These are phyloP conservation scores for Tripterygium wilfordii DNA, from an alignment of 177 flowering plant genomes.

Conservation along the genomic window DNA sequence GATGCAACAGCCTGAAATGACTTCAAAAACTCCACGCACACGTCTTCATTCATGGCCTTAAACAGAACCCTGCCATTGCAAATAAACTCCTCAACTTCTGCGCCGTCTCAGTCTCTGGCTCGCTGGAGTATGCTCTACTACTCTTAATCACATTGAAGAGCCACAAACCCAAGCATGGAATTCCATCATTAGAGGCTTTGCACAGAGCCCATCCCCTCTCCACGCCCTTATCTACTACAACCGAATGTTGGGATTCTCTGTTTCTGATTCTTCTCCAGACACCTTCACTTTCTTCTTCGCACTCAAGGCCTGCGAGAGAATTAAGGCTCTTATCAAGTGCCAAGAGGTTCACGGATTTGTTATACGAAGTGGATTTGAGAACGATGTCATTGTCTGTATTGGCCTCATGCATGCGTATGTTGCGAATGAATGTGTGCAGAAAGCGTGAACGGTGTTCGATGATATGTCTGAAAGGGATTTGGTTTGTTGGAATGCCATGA, in stretches of 20 bases:
- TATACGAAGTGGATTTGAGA: slow-evolving; percentile 27
- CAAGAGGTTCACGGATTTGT: slow-evolving; percentile 43
- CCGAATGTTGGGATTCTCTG: slow-evolving; percentile 20
- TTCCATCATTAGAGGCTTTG: slow-evolving; percentile 37
- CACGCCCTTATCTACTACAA: slow-evolving; percentile 34
- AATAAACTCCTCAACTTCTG: slow-evolving; percentile 29
- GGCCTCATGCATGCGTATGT: slow-evolving; percentile 33
- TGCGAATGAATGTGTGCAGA: slow-evolving; percentile 21
- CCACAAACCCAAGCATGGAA: slow-evolving; percentile 32
- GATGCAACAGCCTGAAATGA: slow-evolving; percentile 26
- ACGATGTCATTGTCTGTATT: slow-evolving; percentile 34
- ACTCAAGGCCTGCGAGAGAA: slow-evolving; percentile 45
- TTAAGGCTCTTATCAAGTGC: slow-evolving; percentile 26
- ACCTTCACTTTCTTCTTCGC: slow-evolving; percentile 41
- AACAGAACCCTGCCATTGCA: slow-evolving; percentile 20
- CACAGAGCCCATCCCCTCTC: slow-evolving; percentile 27
- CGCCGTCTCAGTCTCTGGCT: slow-evolving; percentile 32
- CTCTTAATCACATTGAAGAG: slow-evolving; percentile 20
- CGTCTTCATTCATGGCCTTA: slow-evolving; percentile 25
- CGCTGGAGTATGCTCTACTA: slow-evolving; percentile 23
- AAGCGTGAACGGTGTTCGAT: slow-evolving; percentile 32
- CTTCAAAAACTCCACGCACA: slow-evolving; percentile 30
- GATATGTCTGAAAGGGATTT: slow-evolving; percentile 35
- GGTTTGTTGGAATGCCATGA: slow-evolving; percentile 56
- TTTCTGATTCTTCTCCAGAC: slow-evolving; percentile 20